These are phyloP conservation scores for Zymoseptoria crescenta DNA, from an alignment of 2,329 filamentous ascomycete species.

Conservation along the genomic window DNA sequence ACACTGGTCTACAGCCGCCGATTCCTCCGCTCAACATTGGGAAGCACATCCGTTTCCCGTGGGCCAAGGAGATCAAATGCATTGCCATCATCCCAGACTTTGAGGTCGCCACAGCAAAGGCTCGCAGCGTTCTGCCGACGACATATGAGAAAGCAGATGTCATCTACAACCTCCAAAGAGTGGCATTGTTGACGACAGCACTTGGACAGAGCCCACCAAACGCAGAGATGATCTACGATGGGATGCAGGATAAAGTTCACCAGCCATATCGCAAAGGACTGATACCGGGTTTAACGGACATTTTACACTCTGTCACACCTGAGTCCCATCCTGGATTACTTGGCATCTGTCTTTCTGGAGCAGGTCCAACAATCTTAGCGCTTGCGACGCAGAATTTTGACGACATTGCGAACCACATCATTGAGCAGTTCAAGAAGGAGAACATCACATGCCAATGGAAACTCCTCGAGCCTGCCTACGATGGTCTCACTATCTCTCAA, in stretches of 20 bases:
- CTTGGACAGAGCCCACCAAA: slow-evolving; percentile 85
- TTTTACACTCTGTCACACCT: slow-evolving; percentile 85
- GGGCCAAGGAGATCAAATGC: slow-evolving; percentile 92
- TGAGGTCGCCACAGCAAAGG: slow-evolving; percentile 88
- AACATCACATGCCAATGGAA: slow-evolving; percentile 78
- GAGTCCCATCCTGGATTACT: slow-evolving; percentile 78
- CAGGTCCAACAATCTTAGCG: slow-evolving; percentile 88
- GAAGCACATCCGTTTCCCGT: slow-evolving; percentile 91
- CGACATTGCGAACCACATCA: slow-evolving; percentile 63
- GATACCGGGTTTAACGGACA: slow-evolving; percentile 84
- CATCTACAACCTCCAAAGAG: slow-evolving; percentile 91
- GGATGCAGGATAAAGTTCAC: slow-evolving; percentile 98
- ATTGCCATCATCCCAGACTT: slow-evolving; percentile 95
- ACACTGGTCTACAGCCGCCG: slow-evolving; percentile 80
- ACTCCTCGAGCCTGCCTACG: slow-evolving; percentile 79
- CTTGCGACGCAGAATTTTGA: slow-evolving; percentile 87
- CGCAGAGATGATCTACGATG: slow-evolving; percentile 87
- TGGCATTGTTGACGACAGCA: slow-evolving; percentile 82
- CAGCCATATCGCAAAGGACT: slow-evolving; percentile 89
- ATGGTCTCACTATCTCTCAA: slow-evolving; percentile 42
- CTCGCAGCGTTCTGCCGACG: slow-evolving; percentile 74
- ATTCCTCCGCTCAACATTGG: slow-evolving; percentile 88
- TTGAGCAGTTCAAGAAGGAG: slow-evolving; percentile 63
- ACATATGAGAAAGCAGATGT: slow-evolving; percentile 75
- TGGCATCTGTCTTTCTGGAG: slow-evolving; percentile 90